Evolutionary conservation across 2,329 filamentous ascomycete genomes (phyloP).

Genomic region (Trichoderma brevicompactum): DNA sequence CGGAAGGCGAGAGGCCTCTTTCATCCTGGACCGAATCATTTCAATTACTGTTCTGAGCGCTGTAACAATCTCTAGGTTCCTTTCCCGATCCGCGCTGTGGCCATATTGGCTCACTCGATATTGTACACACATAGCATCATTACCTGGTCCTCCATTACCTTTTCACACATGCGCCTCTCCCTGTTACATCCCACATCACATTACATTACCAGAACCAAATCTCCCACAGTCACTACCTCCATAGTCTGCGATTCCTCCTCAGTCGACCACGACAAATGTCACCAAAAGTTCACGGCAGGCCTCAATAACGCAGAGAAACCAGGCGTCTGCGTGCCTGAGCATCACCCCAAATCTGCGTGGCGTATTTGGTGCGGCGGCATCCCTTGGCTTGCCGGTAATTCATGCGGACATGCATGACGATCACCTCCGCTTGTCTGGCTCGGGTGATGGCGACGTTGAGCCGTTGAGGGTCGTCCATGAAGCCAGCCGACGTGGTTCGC

Average conservation of each 20-base stretch:
- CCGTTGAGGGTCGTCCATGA: conserved; percentile 50
- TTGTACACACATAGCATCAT: neutral
- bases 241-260: neutral
- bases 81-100: neutral
- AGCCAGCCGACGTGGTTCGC: conserved; percentile 43
- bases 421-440: conserved; percentile 50
- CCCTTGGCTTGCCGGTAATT: conserved; percentile 32
- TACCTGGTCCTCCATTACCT: neutral
- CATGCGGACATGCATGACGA: conserved; percentile 50
- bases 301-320: conserved; percentile 28
- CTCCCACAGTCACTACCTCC: neutral
- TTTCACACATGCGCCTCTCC: neutral
- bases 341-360: conserved; percentile 42
- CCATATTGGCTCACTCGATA: neutral
- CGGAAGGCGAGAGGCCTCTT: conserved; percentile 3
- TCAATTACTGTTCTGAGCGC: too few species aligned
- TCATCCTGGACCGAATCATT: neutral
- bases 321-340: conserved; percentile 34
- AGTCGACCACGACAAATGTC: neutral
- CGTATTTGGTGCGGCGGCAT: conserved; percentile 34
- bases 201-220: neutral
- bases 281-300: too few species aligned
- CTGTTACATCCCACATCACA: neutral
- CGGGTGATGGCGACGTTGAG: conserved; percentile 54
- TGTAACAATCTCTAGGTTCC: neutral